Conservation (phyloP, 441 rosid species). For the Populus tomentosa region DNA sequence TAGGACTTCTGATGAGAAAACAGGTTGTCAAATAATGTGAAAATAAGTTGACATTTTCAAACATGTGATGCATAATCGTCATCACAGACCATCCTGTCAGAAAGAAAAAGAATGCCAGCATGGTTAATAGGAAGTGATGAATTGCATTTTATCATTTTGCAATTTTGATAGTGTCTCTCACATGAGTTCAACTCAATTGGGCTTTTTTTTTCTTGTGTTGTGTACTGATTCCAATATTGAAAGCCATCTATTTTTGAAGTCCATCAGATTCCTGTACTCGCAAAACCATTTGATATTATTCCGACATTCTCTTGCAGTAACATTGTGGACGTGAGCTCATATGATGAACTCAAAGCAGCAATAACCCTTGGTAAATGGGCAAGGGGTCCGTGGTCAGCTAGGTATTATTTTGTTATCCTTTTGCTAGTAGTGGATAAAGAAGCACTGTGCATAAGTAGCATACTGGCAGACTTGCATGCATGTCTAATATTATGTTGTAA, state of each 20-base stretch:
- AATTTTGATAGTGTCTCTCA: too few relatives aligned
- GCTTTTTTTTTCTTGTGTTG: not conserved
- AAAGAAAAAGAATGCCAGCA: not conserved
- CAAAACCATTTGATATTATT: not conserved
- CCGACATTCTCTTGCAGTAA: constrained; percentile 49
- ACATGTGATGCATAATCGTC: not conserved
- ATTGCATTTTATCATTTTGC: not conserved
- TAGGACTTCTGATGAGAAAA: not conserved
- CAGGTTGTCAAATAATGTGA: not conserved
- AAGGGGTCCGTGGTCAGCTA: constrained; percentile 93
- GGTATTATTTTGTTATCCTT: constrained; percentile 27
- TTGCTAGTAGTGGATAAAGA: not conserved
- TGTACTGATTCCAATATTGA: not conserved
- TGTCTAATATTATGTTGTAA: not conserved
- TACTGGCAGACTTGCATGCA: not conserved
- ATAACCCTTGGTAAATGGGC: constrained; percentile 87
- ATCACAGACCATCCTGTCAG: not conserved
- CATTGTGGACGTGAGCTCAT: constrained; percentile 80
- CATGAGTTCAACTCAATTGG: not conserved
- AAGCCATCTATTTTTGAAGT: not conserved
- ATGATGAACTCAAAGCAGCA: constrained; percentile 71
- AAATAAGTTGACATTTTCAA: not conserved
- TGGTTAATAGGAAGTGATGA: not conserved
- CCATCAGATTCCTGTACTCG: not conserved
- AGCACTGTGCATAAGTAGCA: not conserved